Evolutionary conservation across 345 rosid species (phyloP).

Genomic region (Hevea brasiliensis): DNA sequence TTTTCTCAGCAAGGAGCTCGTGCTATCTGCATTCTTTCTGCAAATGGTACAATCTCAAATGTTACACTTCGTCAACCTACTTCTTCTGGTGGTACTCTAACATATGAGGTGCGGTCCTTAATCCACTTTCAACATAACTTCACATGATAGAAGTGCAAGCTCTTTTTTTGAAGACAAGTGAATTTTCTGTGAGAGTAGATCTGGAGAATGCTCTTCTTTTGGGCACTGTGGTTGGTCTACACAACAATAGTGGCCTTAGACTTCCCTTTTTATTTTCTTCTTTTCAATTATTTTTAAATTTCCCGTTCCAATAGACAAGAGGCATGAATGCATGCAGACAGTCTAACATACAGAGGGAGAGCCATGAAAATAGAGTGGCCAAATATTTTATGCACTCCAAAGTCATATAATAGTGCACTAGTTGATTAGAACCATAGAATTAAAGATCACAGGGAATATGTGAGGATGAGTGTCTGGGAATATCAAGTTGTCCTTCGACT

Average conservation of each 20-base stretch:
- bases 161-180: not conserved
- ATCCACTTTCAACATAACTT: slow-evolving; percentile 7
- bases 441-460: not conserved
- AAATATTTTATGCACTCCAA: not conserved
- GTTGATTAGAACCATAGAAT: not conserved
- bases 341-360: not conserved
- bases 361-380: not conserved
- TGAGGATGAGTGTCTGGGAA: not conserved
- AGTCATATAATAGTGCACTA: not conserved
- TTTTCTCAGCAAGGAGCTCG: slow-evolving; percentile 83
- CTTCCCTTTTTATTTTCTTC: not conserved
- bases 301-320: not conserved
- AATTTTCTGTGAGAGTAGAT: not conserved
- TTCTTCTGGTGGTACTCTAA: slow-evolving; percentile 85
- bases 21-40: slow-evolving; percentile 86
- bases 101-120: slow-evolving; percentile 68
- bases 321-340: not conserved
- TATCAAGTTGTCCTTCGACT: not conserved
- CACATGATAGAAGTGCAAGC: not conserved
- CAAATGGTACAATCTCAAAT: slow-evolving; percentile 80
- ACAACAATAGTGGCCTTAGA: not conserved
- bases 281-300: too few species aligned
- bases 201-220: not conserved
- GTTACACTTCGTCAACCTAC: slow-evolving; percentile 84
- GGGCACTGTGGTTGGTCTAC: not conserved